phyloP scores from a whole-genome alignment of 805 yeast genomes.

The Saccharomyces mikatae region DNA sequence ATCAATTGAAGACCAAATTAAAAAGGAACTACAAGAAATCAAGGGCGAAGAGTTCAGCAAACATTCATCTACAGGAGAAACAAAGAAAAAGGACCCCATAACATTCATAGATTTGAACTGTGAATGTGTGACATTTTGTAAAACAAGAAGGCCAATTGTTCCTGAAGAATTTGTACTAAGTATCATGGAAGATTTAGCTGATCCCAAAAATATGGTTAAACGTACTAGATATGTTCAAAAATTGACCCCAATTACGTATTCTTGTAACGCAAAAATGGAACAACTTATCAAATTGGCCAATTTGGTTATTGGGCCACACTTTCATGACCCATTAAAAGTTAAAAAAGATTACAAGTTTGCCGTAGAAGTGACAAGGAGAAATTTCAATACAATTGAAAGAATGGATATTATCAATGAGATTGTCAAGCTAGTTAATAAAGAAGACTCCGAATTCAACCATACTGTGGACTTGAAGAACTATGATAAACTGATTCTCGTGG shows the following conservation, averaged over 20 bases:
- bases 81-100: constrained; percentile 40
- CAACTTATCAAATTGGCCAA: constrained; percentile 56
- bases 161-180: constrained; percentile 65
- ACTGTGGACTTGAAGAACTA: constrained; percentile 70
- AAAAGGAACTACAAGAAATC: constrained; percentile 60
- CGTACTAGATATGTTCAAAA: constrained; percentile 69
- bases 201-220: constrained; percentile 37
- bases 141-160: constrained; percentile 67
- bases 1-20: constrained; percentile 69
- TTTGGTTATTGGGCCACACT: constrained; percentile 57
- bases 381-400: constrained; percentile 64
- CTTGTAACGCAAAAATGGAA: constrained; percentile 63
- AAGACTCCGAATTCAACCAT: constrained; percentile 46
- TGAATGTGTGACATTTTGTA: constrained; percentile 79
- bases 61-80: constrained; percentile 29
- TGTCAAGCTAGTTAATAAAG: constrained; percentile 64
- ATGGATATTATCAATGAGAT: constrained; percentile 65
- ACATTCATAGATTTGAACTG: constrained; percentile 59
- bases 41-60: constrained; percentile 27
- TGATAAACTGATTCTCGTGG: constrained; percentile 73
- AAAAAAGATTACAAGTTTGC: constrained; percentile 51
- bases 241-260: constrained; percentile 67
- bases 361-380: constrained; percentile 69
- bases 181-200: constrained; percentile 53
- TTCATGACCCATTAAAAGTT: constrained; percentile 40